A percentile compares a stretch with the other conserved stretches of the same genome.
phyloP scores from a whole-genome alignment of 441 rosid genomes.

The Jatropha podagrica region DNA sequence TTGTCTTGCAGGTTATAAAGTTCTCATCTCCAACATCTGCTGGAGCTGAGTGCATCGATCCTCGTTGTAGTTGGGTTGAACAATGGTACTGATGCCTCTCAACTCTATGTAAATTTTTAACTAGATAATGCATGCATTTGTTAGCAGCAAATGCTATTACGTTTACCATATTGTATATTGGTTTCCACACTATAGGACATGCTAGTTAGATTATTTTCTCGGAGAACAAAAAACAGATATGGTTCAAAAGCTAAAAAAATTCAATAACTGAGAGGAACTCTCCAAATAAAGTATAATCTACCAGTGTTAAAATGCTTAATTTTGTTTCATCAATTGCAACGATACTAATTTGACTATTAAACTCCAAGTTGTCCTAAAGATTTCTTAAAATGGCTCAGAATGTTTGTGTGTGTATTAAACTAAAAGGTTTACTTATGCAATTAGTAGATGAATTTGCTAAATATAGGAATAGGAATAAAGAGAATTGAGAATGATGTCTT shows the following conservation, averaged over 20 bases:
- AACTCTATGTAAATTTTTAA: conserved; percentile 1
- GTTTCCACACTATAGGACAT: neutral
- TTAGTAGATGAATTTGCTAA: neutral
- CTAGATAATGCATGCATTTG: conserved; percentile 4
- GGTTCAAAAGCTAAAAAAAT: neutral
- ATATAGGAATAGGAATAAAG: neutral
- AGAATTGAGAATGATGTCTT: neutral
- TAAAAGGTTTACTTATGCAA: neutral
- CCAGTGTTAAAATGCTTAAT: neutral
- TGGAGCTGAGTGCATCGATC: conserved; percentile 94
- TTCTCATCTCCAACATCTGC: conserved; percentile 89
- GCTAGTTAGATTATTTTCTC: neutral
- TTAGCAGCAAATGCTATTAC: neutral
- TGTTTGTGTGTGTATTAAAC: neutral
- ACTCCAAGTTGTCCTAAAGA: neutral
- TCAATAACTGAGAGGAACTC: neutral
- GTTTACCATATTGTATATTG: neutral
- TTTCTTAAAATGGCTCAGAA: neutral
- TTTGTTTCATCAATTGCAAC: neutral
- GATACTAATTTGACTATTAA: neutral
- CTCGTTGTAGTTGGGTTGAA: conserved; percentile 87
- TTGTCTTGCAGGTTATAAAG: conserved; percentile 58
- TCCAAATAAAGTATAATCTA: neutral
- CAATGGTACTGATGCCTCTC: conserved; percentile 63
- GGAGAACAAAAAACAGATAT: neutral